These are phyloP conservation scores for Huiozyma sinensis DNA, from an alignment of 805 yeast genomes.

Conservation along the genomic window DNA sequence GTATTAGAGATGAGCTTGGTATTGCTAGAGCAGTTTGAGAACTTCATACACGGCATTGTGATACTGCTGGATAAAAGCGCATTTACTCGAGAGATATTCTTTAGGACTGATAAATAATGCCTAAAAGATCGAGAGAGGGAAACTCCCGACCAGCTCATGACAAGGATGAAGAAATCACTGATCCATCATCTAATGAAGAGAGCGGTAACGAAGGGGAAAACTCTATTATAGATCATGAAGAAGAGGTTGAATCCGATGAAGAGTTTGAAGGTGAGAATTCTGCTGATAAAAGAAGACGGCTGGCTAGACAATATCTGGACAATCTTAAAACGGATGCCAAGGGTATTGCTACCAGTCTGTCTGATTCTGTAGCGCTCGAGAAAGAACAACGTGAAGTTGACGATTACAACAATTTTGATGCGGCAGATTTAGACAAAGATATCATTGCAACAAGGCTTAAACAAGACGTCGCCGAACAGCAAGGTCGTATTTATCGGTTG, in stretches of 20 bases:
- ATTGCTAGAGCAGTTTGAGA: neutral
- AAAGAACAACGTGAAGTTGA: slow-evolving; percentile 12
- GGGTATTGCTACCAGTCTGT: slow-evolving; percentile 21
- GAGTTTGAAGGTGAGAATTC: slow-evolving; percentile 69
- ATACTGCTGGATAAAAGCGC: too few species aligned
- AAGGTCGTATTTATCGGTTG: slow-evolving; percentile 70
- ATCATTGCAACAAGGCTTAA: slow-evolving; percentile 69
- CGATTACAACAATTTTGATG: slow-evolving; percentile 58
- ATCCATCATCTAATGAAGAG: slow-evolving; percentile 39
- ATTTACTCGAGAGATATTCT: neutral
- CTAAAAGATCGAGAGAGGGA: slow-evolving; percentile 17
- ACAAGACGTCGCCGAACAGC: slow-evolving; percentile 81
- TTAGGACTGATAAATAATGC: neutral
- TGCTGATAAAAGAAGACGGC: slow-evolving; percentile 86
- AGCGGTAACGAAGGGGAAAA: slow-evolving; percentile 31
- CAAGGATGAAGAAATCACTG: slow-evolving; percentile 48
- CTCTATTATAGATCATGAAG: slow-evolving; percentile 30
- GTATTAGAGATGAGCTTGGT: slow-evolving; percentile 5
- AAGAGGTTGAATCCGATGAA: slow-evolving; percentile 52
- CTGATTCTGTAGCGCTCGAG: slow-evolving; percentile 6
- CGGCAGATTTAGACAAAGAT: slow-evolving; percentile 83
- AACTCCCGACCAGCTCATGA: slow-evolving; percentile 6
- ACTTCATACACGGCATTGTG: too few species aligned
- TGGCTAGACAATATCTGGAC: slow-evolving; percentile 86
- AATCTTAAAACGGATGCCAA: slow-evolving; percentile 56